Percentiles rank a stretch among this genome's conserved stretches.
phyloP scores from a whole-genome alignment of 2,329 filamentous ascomycete genomes.

The Aspergillus brasiliensis region DNA sequence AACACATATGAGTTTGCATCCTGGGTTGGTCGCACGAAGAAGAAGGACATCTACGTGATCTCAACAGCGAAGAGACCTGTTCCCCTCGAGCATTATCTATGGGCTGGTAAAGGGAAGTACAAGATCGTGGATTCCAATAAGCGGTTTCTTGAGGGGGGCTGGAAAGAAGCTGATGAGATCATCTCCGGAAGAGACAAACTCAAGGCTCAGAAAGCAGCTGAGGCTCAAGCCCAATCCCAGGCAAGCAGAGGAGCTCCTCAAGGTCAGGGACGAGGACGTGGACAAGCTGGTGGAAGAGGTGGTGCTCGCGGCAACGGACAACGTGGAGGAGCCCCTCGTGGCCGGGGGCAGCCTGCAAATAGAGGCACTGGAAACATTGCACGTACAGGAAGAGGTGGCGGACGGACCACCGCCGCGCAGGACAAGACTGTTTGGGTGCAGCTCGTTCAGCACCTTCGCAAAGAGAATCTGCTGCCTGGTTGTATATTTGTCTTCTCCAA shows the following conservation, averaged over 20 bases:
- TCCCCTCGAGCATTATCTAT: conserved; percentile 92
- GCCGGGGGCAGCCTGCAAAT: conserved; percentile 58
- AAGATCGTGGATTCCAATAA: conserved; percentile 96
- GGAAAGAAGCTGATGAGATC: conserved; percentile 88
- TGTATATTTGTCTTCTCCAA: conserved; percentile 99
- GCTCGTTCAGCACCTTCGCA: conserved; percentile 85
- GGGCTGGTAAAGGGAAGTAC: conserved; percentile 88
- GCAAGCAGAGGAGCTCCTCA: conserved; percentile 57
- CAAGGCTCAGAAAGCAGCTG: conserved; percentile 57
- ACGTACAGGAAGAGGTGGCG: conserved; percentile 78
- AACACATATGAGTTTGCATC: conserved; percentile 98
- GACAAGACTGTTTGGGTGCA: conserved; percentile 98
- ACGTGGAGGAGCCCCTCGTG: conserved; percentile 49
- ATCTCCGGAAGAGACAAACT: conserved; percentile 80
- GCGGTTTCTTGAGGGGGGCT: conserved; percentile 85
- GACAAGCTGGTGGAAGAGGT: conserved; percentile 53
- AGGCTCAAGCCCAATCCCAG: conserved; percentile 54
- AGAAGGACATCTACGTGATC: conserved; percentile 98
- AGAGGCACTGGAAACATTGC: conserved; percentile 82
- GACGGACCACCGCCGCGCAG: conserved; percentile 85
- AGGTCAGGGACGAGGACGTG: conserved; percentile 58
- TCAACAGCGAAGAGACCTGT: conserved; percentile 95
- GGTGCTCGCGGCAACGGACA: conserved; percentile 46
- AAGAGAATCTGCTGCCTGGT: conserved; percentile 81
- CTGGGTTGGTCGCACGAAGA: conserved; percentile 96